Conservation (phyloP, 1,284 basidiomycete species). For the Tetrapyrgos nigripes region DNA sequence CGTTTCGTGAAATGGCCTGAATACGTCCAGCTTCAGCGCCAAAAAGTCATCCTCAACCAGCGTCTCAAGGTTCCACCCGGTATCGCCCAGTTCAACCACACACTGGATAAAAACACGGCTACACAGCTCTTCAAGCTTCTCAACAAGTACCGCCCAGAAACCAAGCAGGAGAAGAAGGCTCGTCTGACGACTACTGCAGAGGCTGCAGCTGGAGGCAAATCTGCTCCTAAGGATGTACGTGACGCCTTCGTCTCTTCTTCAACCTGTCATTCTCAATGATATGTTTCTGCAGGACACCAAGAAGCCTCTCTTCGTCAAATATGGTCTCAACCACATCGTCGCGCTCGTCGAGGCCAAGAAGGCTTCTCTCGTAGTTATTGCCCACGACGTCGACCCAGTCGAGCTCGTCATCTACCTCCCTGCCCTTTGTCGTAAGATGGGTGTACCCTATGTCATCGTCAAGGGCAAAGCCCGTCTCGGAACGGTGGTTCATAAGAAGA, state of each 20-base stretch:
- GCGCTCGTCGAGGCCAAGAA: slow-evolving; percentile 98
- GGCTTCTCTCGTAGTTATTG: slow-evolving; percentile 95
- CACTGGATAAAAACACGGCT: slow-evolving; percentile 99
- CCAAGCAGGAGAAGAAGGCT: slow-evolving; percentile 97
- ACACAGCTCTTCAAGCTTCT: slow-evolving; percentile 98
- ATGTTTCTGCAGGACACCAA: slow-evolving; percentile 67
- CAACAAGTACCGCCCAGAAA: slow-evolving; percentile 96
- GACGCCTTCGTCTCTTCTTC: neutral
- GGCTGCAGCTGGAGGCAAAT: slow-evolving; percentile 78
- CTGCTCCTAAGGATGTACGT: slow-evolving; percentile 39
- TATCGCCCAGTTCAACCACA: slow-evolving; percentile 98
- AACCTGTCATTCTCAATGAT: slow-evolving; percentile 14
- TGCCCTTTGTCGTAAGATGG: slow-evolving; percentile 99
- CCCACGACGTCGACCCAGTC: slow-evolving; percentile 98
- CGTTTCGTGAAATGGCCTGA: slow-evolving; percentile 99
- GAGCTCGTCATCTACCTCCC: slow-evolving; percentile 99
- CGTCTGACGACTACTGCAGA: slow-evolving; percentile 84
- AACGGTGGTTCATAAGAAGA: slow-evolving; percentile 98
- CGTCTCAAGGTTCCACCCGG: slow-evolving; percentile 99
- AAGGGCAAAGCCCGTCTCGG: slow-evolving; percentile 98
- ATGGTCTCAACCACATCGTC: slow-evolving; percentile 96
- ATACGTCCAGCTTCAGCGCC: slow-evolving; percentile 97
- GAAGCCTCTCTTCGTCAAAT: slow-evolving; percentile 96
- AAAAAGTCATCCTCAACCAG: slow-evolving; percentile 98
- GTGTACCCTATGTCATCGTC: slow-evolving; percentile 97